Percentiles rank a stretch among this genome's conserved stretches.
Conservation (phyloP, 2,329 filamentous ascomycete species). For the Pseudocercospora fijiensis region DNA sequence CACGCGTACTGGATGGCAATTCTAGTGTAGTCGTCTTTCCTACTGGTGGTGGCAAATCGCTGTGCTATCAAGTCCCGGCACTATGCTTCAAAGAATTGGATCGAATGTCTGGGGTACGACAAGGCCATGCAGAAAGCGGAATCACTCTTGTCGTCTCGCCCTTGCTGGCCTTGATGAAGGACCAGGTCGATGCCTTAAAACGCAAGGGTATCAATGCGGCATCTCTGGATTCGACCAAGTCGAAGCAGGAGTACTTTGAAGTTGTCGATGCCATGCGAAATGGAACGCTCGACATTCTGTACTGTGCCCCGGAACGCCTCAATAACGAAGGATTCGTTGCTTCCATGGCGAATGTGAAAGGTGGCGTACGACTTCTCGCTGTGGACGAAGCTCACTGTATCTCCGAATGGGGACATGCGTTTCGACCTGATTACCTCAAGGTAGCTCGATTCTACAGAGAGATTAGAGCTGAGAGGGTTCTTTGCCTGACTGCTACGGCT, state of each 20-base stretch:
- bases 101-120: constrained; percentile 31
- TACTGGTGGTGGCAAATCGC: constrained; percentile 41
- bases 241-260: constrained; percentile 41
- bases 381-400: constrained; percentile 62
- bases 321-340: constrained; percentile 62
- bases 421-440: constrained; percentile 50
- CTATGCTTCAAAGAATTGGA: constrained; percentile 47
- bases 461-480: constrained; percentile 57
- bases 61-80: constrained; percentile 48
- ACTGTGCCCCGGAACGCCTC: constrained; percentile 60
- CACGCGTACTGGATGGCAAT: constrained; percentile 44
- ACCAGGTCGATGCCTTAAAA: constrained; percentile 58
- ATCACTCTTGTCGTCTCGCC: constrained; percentile 59
- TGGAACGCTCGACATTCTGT: constrained; percentile 55
- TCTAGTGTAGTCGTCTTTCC: constrained; percentile 48
- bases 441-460: constrained; percentile 58
- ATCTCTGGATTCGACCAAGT: constrained; percentile 58
- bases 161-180: constrained; percentile 60
- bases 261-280: constrained; percentile 49
- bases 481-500: constrained; percentile 62
- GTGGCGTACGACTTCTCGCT: constrained; percentile 57
- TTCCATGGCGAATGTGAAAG: constrained; percentile 55
- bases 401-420: constrained; percentile 44
- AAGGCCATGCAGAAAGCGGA: constrained; percentile 42
- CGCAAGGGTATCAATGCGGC: constrained; percentile 54